Conservation (phyloP, 2,329 filamentous ascomycete genomes). For the Myrmaecium sp. region DNA sequence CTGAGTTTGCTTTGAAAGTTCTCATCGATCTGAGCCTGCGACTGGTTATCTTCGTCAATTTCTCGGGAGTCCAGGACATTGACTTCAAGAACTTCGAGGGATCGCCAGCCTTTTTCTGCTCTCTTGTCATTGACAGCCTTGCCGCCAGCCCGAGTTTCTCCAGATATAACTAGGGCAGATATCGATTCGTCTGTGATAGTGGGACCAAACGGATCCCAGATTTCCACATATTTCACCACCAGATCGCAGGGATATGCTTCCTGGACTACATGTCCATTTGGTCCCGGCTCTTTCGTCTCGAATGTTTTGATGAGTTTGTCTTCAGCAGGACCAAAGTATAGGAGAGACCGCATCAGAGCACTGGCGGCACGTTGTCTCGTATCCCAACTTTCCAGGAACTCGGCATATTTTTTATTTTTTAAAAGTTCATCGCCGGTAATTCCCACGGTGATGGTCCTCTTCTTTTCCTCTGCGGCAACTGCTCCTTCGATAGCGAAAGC, state of each 20-base stretch:
- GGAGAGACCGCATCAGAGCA: constrained; percentile 48
- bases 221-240: constrained; percentile 61
- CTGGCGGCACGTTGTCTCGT: constrained; percentile 52
- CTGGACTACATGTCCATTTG: constrained; percentile 36
- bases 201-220: constrained; percentile 78
- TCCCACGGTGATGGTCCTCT: constrained; percentile 55
- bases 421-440: constrained; percentile 80
- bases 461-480: constrained; percentile 6
- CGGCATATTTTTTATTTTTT: constrained; percentile 73
- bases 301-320: constrained; percentile 24
- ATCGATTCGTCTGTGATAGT: constrained; percentile 71
- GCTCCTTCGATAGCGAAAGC: constrained; percentile 45
- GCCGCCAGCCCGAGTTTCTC: constrained; percentile 73
- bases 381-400: constrained; percentile 67
- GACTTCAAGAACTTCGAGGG: constrained; percentile 70
- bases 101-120: constrained; percentile 54
- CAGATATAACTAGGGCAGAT: constrained; percentile 68
- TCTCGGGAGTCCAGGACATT: constrained; percentile 64
- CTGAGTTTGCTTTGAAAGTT: constrained; percentile 74
- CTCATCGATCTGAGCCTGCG: constrained; percentile 27
- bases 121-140: constrained; percentile 75
- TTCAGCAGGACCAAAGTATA: constrained; percentile 39
- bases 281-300: constrained; percentile 27
- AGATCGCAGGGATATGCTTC: constrained; percentile 46
- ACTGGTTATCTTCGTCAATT: constrained; percentile 17